phyloP scores from a whole-genome alignment of 768 basidiomycete species.

The Tulasnella calospora region DNA sequence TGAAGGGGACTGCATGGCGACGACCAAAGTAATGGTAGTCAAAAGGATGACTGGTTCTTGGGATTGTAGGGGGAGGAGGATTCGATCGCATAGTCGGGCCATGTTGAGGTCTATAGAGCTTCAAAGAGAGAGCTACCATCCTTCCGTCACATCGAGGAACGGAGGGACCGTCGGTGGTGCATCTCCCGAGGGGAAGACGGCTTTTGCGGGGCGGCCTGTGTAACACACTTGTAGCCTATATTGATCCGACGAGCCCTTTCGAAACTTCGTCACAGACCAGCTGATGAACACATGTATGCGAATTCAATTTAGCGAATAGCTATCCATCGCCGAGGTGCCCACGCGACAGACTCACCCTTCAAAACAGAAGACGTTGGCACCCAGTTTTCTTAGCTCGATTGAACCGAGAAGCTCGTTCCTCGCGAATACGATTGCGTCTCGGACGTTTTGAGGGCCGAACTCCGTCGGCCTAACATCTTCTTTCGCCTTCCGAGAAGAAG shows the following conservation, averaged over 20 bases:
- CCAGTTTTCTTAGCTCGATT: slow-evolving; percentile 6
- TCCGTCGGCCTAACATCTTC: neutral
- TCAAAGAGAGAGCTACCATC: neutral
- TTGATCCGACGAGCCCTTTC: slow-evolving; percentile 17
- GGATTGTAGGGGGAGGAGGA: neutral
- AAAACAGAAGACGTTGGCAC: slow-evolving; percentile 22
- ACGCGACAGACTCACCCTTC: slow-evolving; percentile 25
- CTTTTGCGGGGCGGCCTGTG: slow-evolving; percentile 23
- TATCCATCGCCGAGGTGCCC: neutral
- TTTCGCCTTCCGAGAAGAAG: neutral
- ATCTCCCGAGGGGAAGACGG: neutral
- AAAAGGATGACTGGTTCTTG: no score
- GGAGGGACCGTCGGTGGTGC: slow-evolving; percentile 1
- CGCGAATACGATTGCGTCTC: slow-evolving; percentile 24
- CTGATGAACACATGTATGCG: neutral
- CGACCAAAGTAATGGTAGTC: no score
- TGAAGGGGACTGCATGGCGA: no score
- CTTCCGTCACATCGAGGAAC: slow-evolving; percentile 15
- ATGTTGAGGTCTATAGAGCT: neutral
- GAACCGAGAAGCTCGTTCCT: slow-evolving; percentile 21
- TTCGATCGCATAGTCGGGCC: neutral
- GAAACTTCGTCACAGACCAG: slow-evolving; percentile 25
- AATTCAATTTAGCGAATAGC: neutral
- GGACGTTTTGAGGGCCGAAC: neutral
- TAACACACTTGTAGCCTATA: slow-evolving; percentile 25